Evolutionary conservation across 768 basidiomycete genomes (phyloP).

Genomic region (Strobilomyces confusus): DNA sequence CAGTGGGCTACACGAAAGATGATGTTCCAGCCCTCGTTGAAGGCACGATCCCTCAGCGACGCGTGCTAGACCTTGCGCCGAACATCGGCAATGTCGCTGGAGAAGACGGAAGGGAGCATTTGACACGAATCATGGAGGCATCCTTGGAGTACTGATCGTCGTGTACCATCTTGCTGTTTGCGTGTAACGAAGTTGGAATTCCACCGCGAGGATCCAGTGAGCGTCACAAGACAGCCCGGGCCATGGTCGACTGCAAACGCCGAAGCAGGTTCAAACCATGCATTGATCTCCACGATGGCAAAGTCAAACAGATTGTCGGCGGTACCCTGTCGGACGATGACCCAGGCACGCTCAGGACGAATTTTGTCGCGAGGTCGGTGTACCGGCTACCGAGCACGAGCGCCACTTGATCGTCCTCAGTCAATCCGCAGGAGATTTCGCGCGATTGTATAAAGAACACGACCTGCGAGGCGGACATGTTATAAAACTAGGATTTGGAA

Average conservation of each 20-base stretch:
- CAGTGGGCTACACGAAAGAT: constrained; percentile 64
- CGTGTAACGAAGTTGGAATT: neutral
- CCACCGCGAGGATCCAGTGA: neutral
- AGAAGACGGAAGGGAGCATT: constrained; percentile 78
- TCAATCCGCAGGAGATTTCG: constrained; percentile 75
- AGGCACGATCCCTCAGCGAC: constrained; percentile 87
- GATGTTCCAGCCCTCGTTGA: constrained; percentile 79
- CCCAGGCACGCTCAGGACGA: constrained; percentile 67
- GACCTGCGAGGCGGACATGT: constrained; percentile 85
- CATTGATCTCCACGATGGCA: constrained; percentile 93
- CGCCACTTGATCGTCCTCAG: constrained; percentile 37
- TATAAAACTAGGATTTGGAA: constrained; percentile 90
- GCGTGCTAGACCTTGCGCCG: constrained; percentile 91
- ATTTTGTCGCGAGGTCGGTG: constrained; percentile 81
- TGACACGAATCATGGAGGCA: constrained; percentile 74
- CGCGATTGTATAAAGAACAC: constrained; percentile 68
- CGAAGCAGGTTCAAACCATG: constrained; percentile 79
- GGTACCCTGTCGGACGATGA: constrained; percentile 77
- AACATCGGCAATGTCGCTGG: constrained; percentile 80
- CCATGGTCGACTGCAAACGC: constrained; percentile 22
- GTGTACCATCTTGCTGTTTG: constrained; percentile 10
- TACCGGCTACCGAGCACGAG: neutral
- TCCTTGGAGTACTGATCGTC: constrained; percentile 65
- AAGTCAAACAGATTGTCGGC: constrained; percentile 98
- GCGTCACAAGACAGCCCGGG: neutral